A percentile compares a stretch with the other conserved stretches of the same genome.
Conservation (phyloP, 2,329 filamentous ascomycete species). For the Apiospora phragmitis region DNA sequence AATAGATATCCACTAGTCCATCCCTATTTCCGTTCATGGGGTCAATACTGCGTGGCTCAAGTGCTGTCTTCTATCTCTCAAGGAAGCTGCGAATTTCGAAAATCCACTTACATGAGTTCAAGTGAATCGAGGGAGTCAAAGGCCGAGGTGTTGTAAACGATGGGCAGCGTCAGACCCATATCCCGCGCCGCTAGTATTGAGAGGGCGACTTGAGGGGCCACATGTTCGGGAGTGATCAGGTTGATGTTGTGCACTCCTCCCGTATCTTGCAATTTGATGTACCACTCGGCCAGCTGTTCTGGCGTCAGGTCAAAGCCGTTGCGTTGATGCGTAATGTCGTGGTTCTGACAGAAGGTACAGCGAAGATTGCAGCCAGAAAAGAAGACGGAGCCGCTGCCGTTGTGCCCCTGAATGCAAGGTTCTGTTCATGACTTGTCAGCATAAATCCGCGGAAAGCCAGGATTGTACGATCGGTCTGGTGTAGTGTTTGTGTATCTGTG, state of each 20-base stretch:
- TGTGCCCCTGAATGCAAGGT: constrained; percentile 79
- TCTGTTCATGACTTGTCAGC: constrained; percentile 45
- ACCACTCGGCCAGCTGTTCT: constrained; percentile 80
- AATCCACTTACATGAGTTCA: constrained; percentile 53
- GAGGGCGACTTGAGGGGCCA: constrained; percentile 79
- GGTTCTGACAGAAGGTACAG: constrained; percentile 79
- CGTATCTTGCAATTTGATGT: constrained; percentile 76
- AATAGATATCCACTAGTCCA: constrained; percentile 80
- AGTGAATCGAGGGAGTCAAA: constrained; percentile 77
- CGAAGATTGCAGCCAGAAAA: constrained; percentile 75
- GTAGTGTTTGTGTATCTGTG: neutral
- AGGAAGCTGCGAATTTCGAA: neutral
- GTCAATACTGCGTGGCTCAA: neutral
- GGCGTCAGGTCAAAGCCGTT: constrained; percentile 79
- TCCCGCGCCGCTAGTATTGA: constrained; percentile 73
- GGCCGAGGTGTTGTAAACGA: constrained; percentile 83
- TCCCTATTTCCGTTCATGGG: constrained; percentile 39
- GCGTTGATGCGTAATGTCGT: constrained; percentile 80
- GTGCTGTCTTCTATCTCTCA: neutral
- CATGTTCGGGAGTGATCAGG: constrained; percentile 82
- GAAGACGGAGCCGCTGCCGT: constrained; percentile 79
- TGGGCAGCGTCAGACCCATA: constrained; percentile 68
- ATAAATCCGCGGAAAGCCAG: neutral
- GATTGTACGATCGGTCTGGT: neutral
- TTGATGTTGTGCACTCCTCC: constrained; percentile 90